Evolutionary conservation across 306 rosid genomes (phyloP).

Genomic region (Quercus gilva): DNA sequence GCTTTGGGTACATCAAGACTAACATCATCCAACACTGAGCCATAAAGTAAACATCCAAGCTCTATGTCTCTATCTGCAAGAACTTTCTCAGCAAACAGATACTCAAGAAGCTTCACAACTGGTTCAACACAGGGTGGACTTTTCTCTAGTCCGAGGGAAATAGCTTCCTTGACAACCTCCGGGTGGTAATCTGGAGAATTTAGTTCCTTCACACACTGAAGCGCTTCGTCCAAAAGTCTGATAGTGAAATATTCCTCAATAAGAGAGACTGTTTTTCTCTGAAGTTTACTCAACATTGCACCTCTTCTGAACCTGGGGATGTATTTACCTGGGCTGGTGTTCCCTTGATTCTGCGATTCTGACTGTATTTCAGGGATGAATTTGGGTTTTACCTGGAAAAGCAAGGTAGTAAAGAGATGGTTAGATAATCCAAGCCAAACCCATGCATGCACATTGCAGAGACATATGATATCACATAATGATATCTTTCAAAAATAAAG

Average conservation of each 20-base stretch:
- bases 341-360: conserved; percentile 87
- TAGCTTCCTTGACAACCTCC: no score
- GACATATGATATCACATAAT: no score
- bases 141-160: no score
- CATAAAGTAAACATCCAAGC: no score
- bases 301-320: conserved; percentile 36
- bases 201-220: no score
- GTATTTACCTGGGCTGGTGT: conserved; percentile 46
- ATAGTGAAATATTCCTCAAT: conserved; percentile 75
- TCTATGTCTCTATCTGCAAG: no score
- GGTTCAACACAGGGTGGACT: no score
- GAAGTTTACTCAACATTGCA: conserved; percentile 43
- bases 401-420: neutral
- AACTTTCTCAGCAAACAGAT: no score
- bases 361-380: conserved; percentile 87
- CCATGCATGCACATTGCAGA: neutral
- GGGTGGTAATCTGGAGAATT: no score
- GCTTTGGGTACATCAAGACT: conserved; percentile 79
- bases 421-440: neutral
- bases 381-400: conserved; percentile 71
- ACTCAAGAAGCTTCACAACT: no score
- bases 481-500: neutral
- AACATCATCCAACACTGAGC: no score
- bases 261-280: conserved; percentile 56
- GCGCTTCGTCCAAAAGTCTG: conserved; percentile 38